phyloP scores from a whole-genome alignment of 352 stramenopile species.

The Globisporangium mamillatum region DNA sequence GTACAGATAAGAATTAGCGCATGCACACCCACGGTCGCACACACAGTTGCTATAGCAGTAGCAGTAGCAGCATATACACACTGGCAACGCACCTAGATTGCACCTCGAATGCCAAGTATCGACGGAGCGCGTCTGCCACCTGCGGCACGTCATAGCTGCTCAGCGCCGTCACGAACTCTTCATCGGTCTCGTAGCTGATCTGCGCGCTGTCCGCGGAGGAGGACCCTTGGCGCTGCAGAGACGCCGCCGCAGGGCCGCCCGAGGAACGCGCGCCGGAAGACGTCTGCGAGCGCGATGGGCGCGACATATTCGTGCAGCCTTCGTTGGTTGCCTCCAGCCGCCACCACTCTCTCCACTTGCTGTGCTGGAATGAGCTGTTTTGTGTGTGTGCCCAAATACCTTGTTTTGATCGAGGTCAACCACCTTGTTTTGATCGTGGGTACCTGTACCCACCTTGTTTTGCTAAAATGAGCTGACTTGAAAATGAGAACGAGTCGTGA shows the following conservation, averaged over 20 bases:
- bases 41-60: neutral
- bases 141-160: conserved; percentile 63
- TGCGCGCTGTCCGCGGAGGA: conserved; percentile 9
- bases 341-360: neutral
- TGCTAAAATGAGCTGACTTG: too few species aligned
- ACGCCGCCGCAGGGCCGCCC: neutral
- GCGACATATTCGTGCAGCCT: neutral
- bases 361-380: too few species aligned
- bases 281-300: conserved; percentile 15
- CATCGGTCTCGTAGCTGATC: conserved; percentile 61
- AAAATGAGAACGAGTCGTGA: too few species aligned
- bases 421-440: too few species aligned
- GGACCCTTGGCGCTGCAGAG: conserved; percentile 21
- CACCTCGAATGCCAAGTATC: conserved; percentile 66
- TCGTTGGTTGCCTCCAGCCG: neutral
- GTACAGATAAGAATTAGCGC: neutral
- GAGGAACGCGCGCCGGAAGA: conserved; percentile 2
- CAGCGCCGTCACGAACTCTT: conserved; percentile 66
- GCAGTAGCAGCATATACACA: conserved; percentile 2
- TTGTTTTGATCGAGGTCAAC: too few species aligned
- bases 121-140: conserved; percentile 56
- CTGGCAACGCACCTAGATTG: conserved; percentile 42
- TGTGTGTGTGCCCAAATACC: too few species aligned
- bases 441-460: too few species aligned
- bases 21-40: neutral